Evolutionary conservation across 805 yeast species (phyloP), one percentile per base, ranked within the genome.

Genomic region (Candida railenensis): DNA sequence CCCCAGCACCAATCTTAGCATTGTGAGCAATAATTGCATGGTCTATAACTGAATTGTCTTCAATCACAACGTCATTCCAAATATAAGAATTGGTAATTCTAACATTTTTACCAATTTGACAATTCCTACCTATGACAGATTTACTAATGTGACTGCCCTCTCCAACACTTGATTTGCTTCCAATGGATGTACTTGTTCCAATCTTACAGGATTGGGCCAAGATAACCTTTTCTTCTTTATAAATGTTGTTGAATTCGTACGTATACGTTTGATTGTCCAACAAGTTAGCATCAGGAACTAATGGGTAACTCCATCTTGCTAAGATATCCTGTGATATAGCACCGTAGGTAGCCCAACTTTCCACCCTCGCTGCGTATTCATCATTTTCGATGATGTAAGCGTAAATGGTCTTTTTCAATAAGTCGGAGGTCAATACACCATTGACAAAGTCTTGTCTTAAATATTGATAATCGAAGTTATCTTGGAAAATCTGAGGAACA

Each of bases 401-500:
- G 65, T 92, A 92, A 25, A 94, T 87, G 46, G 91, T 87, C 62
- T 94, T 92, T 53, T 90, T 91, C 55, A 94, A 73, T 55, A 94
- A 77, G 66, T 94, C 99, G 43, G 95, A 85, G 14, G 94, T 85
- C 49, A 94, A 74, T 21, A 92, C 94, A 45, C 98, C 97, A 55
- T 81, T 85, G 25, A 92, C 87, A 60, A 92, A 94, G 67, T 94
- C 98, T 32, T 79, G 74, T 64, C 99, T 79, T 51, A 92, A 72
- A 44, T 80, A 73, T 65, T 92, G 97, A 64, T 91, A 94, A 69
- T 94, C 99, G 58, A 94, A 94, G 65, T 94, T 92, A 59, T 94
- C 99, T 57, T 89, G 96, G 70, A 92, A 94, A 50, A 92, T 85
- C 14, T 95, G 94, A 1, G 97, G 97, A 9, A 94, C 97, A 53